These are phyloP conservation scores for Spinellus fusiger DNA, from an alignment of 192 early-diverging fungal genomes.

Conservation along the genomic window DNA sequence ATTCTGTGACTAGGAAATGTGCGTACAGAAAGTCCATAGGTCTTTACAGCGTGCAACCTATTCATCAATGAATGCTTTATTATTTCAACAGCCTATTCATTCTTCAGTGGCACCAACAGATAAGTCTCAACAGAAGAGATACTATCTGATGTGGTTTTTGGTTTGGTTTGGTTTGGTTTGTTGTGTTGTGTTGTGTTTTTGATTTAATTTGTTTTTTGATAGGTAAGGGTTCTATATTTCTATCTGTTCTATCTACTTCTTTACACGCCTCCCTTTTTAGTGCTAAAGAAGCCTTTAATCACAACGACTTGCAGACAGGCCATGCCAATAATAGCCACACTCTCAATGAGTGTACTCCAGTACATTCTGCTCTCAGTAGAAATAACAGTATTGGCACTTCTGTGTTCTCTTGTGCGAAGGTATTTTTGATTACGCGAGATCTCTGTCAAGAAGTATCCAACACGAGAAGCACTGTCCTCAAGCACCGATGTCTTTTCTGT, in stretches of 20 bases:
- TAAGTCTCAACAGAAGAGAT: no score
- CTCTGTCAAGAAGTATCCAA: constrained; percentile 55
- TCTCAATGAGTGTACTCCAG: constrained; percentile 86
- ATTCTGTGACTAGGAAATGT: no score
- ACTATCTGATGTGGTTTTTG: no score
- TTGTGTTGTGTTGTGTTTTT: no score
- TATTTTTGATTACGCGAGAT: constrained; percentile 82
- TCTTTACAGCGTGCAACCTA: no score
- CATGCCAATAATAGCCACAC: constrained; percentile 73
- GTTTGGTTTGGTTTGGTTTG: no score
- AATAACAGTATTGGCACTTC: constrained; percentile 85
- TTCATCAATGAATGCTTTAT: no score
- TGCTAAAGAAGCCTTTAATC: constrained; percentile 86
- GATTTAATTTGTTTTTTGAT: no score
- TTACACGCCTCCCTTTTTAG: constrained; percentile 49
- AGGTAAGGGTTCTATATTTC: no score
- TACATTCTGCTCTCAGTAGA: constrained; percentile 83
- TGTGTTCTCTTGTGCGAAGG: constrained; percentile 84
- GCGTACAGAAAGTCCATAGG: no score
- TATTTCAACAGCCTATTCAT: no score
- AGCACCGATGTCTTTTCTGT: constrained; percentile 35
- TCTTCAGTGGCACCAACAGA: no score
- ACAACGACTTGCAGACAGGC: constrained; percentile 88
- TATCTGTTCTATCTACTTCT: background rate
- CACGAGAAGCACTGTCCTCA: constrained; percentile 53